Evolutionary conservation across 108 stramenopile species (phyloP), one percentile per base, ranked within the genome.

Genomic region (Skeletonema marinoi): DNA sequence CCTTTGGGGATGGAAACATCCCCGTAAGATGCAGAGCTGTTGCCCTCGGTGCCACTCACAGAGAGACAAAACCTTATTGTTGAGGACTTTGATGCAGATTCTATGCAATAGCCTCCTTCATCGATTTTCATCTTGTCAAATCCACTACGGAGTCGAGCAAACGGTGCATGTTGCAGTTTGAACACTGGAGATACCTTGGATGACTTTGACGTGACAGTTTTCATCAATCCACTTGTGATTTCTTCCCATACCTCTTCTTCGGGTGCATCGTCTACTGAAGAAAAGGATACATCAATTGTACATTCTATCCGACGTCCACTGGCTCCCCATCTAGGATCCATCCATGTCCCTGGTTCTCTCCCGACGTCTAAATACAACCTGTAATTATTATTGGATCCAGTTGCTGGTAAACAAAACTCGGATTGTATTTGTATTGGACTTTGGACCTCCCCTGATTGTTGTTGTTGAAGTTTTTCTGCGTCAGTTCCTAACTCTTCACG

Each of bases 261-360:
- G 1, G 35, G 35, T 36, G 35, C 35, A 6, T 6, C 44, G 16
- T n/a, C 42, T 13, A 41, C 14, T 39, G 42, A 44, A 14, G 16
- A 46, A 65, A 93, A 90, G 6, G 66, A 71, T 1, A 93, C 85
- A 76, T 93, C 92, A 60, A 93, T 36, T 1, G 89, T 81, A n/a
- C 78, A 84, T 56, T 84, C 84, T 44, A 93, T 89, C 29, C 92
- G 59, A 30, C 76, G 74, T 0, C 92, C 88, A 74, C 87, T 88
- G 14, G 87, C 89, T 41, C 88, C 92, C 92, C 92, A 93, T 70
- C 88, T 75, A 35, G 89, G 88, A 68, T 93, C 90, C 92, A 93
- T 93, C 92, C 92, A 93, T 9, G 90, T 89, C 8, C 92, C 92
- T 29, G 79, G 81, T 63, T 93, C 92, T 76, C 92, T 76, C 29